Base-by-base conservation (phyloP, 2,329 filamentous ascomycete species). In the Xylariaceae sp. region DNA sequence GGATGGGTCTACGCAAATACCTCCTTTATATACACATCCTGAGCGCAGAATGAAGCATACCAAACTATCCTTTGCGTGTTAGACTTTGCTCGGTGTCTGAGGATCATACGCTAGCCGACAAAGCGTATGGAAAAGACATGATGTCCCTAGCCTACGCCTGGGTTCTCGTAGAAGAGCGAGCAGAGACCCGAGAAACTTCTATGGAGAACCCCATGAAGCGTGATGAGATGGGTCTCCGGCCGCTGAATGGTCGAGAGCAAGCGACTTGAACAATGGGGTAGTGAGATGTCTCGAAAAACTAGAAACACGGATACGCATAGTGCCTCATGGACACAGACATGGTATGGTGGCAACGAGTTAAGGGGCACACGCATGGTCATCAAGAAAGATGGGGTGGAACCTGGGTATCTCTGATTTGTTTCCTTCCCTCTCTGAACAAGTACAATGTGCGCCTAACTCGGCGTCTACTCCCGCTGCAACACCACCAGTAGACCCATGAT, bases 401-500 rank as follows among this genome's bases (percentile, higher is more conserved):
- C 17, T 42, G 40, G 40, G 22, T 34, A 48, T 6, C 40, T 43
- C 28, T 31, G 44, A n/a, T n/a, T 33, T 31, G 6, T 14, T 42
- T 17, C 19, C 38, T 13, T 31, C 17, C 10, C 14, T 14, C 31
- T 42, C 22, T 28, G 22, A 4, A 28, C 4, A 28, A 40, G 17
- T 3, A 22, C 33, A 49, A 50, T 39, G 16, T 34, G 22, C 18
- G 33, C 14, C 22, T n/a, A 16, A 19, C 38, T 17, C n/a, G 34
- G 17, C 42, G 5, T 56, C 47, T 57, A 97, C 76, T 99, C 94
- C 66, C 92, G 77, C 71, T 99, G 94, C 63, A 99, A 70, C 44
- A 99, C 87, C 22, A 97, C 94, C 74, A 96, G 84, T 63, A 97
- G 70, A 1, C 93, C 94, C 94, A 99, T 99, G 46, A 97, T 81